phyloP scores from a whole-genome alignment of 257 asterid species.

The Ligustrum vulgare region DNA sequence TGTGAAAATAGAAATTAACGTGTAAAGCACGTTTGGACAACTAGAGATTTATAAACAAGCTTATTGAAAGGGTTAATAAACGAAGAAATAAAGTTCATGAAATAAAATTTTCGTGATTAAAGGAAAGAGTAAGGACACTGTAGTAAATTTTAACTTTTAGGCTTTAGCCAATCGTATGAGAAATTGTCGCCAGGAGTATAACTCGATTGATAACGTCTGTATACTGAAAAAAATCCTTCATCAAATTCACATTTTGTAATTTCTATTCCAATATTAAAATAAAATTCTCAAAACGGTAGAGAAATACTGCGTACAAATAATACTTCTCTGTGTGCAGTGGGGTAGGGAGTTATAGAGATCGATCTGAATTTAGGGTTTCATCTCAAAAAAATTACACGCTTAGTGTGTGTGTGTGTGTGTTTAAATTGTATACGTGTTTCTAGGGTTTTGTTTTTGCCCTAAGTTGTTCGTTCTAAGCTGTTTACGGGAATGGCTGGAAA shows the following conservation, averaged over 20 bases:
- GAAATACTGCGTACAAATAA: not conserved
- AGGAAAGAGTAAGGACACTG: no score
- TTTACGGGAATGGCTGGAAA: slow-evolving; percentile 57
- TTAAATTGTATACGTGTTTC: not conserved
- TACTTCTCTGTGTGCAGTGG: not conserved
- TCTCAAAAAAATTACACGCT: not conserved
- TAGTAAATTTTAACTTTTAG: no score
- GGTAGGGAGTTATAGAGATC: not conserved
- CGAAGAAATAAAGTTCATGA: no score
- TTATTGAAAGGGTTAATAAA: no score
- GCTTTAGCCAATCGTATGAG: not conserved
- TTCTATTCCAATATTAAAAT: not conserved
- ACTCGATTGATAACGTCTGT: not conserved
- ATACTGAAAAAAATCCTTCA: not conserved
- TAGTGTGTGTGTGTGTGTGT: not conserved
- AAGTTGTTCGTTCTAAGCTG: slow-evolving; percentile 16
- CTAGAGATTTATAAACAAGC: no score
- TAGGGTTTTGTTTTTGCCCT: slow-evolving; percentile 47
- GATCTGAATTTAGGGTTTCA: not conserved
- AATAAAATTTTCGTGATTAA: no score
- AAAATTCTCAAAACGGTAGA: not conserved
- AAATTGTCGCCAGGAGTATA: not conserved
- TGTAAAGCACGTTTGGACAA: no score
- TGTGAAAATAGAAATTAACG: no score
- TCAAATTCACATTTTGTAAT: not conserved